Percentiles rank a stretch among this genome's conserved stretches.
phyloP scores from a whole-genome alignment of 176 grass and related monocot genomes.

The Cenchrus fungigraminus region DNA sequence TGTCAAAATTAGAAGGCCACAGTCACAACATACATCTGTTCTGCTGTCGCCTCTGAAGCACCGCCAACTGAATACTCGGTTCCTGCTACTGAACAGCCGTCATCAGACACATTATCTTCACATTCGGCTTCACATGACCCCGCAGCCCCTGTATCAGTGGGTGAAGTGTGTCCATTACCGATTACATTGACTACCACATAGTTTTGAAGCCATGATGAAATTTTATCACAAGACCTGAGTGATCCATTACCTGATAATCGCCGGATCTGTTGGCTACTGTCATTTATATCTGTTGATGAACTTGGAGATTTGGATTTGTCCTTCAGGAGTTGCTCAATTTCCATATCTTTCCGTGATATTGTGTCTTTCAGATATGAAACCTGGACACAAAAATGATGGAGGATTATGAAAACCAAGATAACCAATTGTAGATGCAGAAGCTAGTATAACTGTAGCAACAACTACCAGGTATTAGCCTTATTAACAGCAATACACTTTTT shows the following conservation, averaged over 20 bases:
- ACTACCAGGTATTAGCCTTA: neutral
- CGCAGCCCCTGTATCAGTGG: conserved; percentile 32
- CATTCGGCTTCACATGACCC: conserved; percentile 55
- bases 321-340: conserved; percentile 76
- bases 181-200: conserved; percentile 41
- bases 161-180: conserved; percentile 24
- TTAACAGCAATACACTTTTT: neutral
- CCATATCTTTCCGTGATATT: conserved; percentile 80
- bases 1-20: neutral
- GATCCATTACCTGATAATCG: conserved; percentile 40
- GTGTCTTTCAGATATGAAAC: conserved; percentile 92
- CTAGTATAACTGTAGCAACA: neutral
- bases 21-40: conserved; percentile 41
- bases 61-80: conserved; percentile 65
- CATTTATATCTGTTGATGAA: conserved; percentile 50
- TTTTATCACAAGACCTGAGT: conserved; percentile 19
- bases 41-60: conserved; percentile 57
- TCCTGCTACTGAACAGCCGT: conserved; percentile 65
- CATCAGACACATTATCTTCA: conserved; percentile 81
- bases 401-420: conserved; percentile 29
- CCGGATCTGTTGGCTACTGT: conserved; percentile 41
- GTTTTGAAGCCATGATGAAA: conserved; percentile 35
- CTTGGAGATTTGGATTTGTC: conserved; percentile 58
- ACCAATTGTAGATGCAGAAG: neutral
- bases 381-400: conserved; percentile 44